Conservation (phyloP, 495 filamentous ascomycete species). For the Penicillium samsonianum region DNA sequence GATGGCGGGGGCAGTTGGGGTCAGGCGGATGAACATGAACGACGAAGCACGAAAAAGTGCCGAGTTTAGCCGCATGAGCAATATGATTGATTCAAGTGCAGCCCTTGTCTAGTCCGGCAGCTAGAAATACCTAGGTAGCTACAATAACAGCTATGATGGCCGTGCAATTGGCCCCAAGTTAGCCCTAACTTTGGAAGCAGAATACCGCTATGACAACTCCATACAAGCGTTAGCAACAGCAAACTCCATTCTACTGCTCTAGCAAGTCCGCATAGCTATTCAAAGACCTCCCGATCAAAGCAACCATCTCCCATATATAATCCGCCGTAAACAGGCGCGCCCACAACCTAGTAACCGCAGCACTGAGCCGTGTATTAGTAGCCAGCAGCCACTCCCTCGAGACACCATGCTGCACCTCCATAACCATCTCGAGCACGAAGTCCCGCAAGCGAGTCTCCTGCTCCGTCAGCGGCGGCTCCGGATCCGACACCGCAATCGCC, state of each 20-base stretch:
- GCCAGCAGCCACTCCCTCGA: constrained; percentile 50
- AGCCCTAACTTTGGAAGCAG: too few species aligned
- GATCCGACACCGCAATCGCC: constrained; percentile 37
- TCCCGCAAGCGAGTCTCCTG: constrained; percentile 63
- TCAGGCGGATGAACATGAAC: background rate
- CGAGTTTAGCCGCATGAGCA: background rate
- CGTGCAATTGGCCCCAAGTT: background rate
- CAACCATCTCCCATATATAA: constrained; percentile 68
- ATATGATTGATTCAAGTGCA: background rate
- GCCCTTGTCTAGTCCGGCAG: too few species aligned
- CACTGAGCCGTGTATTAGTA: constrained; percentile 61
- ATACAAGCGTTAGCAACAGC: too few species aligned
- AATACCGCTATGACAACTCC: background rate
- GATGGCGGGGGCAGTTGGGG: background rate
- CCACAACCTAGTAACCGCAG: constrained; percentile 65
- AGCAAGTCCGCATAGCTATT: constrained; percentile 66
- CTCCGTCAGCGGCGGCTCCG: constrained; percentile 40
- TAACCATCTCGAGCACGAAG: constrained; percentile 66
- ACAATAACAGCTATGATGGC: background rate
- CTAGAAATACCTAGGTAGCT: too few species aligned
- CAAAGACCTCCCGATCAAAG: constrained; percentile 61
- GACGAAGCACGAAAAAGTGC: background rate
- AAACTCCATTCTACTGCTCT: constrained; percentile 32
- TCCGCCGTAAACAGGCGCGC: constrained; percentile 67
- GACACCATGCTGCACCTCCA: constrained; percentile 62